Evolutionary conservation across 805 yeast genomes (phyloP).

Genomic region (Monosporozyma servazzii): DNA sequence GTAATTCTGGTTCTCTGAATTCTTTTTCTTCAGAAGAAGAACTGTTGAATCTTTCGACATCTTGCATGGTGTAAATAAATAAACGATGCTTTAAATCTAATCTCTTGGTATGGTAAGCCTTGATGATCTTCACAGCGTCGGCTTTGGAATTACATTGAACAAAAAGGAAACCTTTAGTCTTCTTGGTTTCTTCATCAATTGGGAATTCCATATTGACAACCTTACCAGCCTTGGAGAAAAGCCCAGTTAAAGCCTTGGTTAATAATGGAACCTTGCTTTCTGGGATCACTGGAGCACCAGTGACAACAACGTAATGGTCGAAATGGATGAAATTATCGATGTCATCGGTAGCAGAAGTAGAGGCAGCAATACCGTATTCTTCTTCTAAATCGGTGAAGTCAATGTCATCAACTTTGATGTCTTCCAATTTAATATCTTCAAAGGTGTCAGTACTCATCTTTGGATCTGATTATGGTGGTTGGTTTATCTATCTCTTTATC

Average conservation of each 20-base stretch:
- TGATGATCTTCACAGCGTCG: constrained; percentile 70
- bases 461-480: background rate
- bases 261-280: constrained; percentile 77
- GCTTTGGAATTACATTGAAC: constrained; percentile 65
- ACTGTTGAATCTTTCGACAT: constrained; percentile 68
- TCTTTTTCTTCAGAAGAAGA: constrained; percentile 39
- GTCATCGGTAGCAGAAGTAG: background rate
- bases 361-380: constrained; percentile 47
- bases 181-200: constrained; percentile 52
- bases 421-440: constrained; percentile 34
- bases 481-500: background rate
- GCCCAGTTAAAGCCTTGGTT: constrained; percentile 74
- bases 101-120: constrained; percentile 76
- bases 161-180: constrained; percentile 78
- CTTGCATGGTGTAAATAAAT: constrained; percentile 71
- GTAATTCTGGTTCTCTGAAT: constrained; percentile 62
- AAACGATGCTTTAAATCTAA: constrained; percentile 89
- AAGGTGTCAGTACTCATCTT: constrained; percentile 18
- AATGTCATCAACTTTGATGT: constrained; percentile 51
- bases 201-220: constrained; percentile 79
- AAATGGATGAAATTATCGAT: constrained; percentile 42
- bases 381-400: constrained; percentile 82
- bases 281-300: constrained; percentile 94
- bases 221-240: constrained; percentile 69
- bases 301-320: constrained; percentile 76